These are phyloP conservation scores for Cercospora sp. DNA, from an alignment of 2,329 filamentous ascomycete genomes.

Conservation along the genomic window DNA sequence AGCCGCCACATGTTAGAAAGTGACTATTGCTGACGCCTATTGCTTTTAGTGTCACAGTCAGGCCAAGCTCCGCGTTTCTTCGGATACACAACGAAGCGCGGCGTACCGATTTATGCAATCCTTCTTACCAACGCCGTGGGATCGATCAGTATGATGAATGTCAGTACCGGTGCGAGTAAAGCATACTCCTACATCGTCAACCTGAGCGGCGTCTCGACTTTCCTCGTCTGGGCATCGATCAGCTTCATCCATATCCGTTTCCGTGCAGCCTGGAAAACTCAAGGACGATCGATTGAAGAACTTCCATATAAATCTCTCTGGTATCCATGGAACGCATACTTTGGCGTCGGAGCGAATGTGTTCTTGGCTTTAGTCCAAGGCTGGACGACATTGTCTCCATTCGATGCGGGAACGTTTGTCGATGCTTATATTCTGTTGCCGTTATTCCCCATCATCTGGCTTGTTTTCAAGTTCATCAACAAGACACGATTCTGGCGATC, in stretches of 20 bases:
- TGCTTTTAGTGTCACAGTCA: constrained; percentile 73
- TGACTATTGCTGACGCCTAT: too few relatives aligned
- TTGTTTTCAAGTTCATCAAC: constrained; percentile 50
- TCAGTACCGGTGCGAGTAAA: constrained; percentile 64
- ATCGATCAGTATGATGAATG: constrained; percentile 72
- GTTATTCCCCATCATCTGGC: constrained; percentile 50
- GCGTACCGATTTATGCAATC: constrained; percentile 61
- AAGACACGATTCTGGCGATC: constrained; percentile 40
- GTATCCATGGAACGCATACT: constrained; percentile 55
- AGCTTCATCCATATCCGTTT: constrained; percentile 72
- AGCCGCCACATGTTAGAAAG: too few relatives aligned
- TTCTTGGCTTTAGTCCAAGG: constrained; percentile 55
- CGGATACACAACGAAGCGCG: constrained; percentile 65
- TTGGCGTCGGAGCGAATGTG: constrained; percentile 50
- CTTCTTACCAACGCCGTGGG: constrained; percentile 70
- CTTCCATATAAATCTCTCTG: constrained; percentile 51
- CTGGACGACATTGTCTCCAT: constrained; percentile 55
- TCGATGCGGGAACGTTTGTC: constrained; percentile 53
- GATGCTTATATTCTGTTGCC: constrained; percentile 58
- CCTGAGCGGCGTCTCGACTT: constrained; percentile 62
- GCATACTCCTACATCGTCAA: constrained; percentile 72
- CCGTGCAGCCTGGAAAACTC: constrained; percentile 60
- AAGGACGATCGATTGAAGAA: constrained; percentile 55
- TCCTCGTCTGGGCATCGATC: constrained; percentile 71
- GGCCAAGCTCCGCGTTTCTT: constrained; percentile 70